Evolutionary conservation across 129 eudicot species (phyloP).

Genomic region (Deinandra increscens): DNA sequence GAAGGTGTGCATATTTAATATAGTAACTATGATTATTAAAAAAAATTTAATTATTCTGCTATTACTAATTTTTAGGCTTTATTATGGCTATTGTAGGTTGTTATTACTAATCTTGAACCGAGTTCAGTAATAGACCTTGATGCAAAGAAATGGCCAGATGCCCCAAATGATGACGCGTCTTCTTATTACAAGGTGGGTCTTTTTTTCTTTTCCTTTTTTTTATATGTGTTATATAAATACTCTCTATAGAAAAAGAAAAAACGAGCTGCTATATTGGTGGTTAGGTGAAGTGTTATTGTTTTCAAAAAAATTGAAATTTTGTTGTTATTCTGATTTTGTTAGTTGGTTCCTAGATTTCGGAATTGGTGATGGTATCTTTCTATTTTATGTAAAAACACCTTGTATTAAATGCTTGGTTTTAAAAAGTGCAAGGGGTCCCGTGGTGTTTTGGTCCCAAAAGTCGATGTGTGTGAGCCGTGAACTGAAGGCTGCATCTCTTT

Average conservation of each 20-base stretch:
- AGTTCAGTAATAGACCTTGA: conserved; percentile 66
- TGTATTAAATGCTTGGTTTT: background rate
- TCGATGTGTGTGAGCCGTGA: too few relatives aligned
- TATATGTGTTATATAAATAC: too few relatives aligned
- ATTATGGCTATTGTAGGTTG: conserved; percentile 49
- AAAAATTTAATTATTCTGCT: background rate
- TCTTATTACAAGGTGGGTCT: conserved; percentile 76
- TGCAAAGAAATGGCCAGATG: conserved; percentile 99
- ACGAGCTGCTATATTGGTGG: background rate
- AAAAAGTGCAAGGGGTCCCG: too few relatives aligned
- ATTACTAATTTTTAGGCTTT: background rate
- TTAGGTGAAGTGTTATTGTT: background rate
- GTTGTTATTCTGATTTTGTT: background rate
- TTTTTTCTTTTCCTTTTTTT: background rate
- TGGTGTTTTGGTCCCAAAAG: too few relatives aligned
- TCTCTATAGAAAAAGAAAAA: background rate
- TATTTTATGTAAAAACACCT: background rate
- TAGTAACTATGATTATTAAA: background rate
- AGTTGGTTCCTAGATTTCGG: background rate
- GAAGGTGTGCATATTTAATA: conserved; percentile 50
- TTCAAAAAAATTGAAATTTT: background rate
- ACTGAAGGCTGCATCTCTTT: too few relatives aligned
- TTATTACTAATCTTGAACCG: conserved; percentile 81
- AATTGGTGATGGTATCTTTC: background rate
- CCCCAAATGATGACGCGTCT: conserved; percentile 71